Evolutionary conservation across 306 rosid genomes (phyloP).

Genomic region (Macrotyloma uniflorum): DNA sequence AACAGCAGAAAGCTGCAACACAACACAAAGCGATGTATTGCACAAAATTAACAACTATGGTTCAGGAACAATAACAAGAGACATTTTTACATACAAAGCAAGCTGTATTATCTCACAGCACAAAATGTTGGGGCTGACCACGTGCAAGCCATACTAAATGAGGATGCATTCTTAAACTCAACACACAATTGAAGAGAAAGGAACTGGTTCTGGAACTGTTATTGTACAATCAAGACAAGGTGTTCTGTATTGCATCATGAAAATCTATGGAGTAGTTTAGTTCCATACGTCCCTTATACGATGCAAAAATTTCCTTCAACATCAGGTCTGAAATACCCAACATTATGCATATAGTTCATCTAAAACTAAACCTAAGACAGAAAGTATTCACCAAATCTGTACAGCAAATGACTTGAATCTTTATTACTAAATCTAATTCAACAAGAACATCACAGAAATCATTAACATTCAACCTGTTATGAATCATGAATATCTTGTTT

Average conservation of each 20-base stretch:
- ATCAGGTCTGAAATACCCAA: slow-evolving; percentile 13
- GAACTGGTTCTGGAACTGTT: not conserved
- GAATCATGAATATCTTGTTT: slow-evolving; percentile 11
- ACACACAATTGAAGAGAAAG: not conserved
- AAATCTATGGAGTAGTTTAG: not conserved
- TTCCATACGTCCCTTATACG: slow-evolving; percentile 12
- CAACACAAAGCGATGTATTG: not conserved
- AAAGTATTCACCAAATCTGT: slow-evolving; percentile 22
- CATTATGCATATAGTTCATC: slow-evolving; percentile 18
- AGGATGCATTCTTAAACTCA: slow-evolving; percentile 18
- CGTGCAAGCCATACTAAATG: not conserved
- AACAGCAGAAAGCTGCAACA: not conserved
- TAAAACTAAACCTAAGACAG: not conserved
- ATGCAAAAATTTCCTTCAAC: slow-evolving; percentile 17
- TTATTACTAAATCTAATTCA: not conserved
- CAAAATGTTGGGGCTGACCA: slow-evolving; percentile 2
- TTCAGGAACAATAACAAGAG: slow-evolving; percentile 7
- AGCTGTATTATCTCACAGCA: not conserved
- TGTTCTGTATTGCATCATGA: slow-evolving; percentile 1
- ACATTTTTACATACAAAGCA: not conserved
- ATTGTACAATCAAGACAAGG: slow-evolving; percentile 8
- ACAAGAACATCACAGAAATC: slow-evolving; percentile 8
- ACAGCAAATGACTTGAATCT: slow-evolving; percentile 1
- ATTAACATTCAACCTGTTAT: slow-evolving; percentile 19
- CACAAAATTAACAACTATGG: not conserved